A percentile compares a stretch with the other conserved stretches of the same genome.
Conservation (phyloP, 495 filamentous ascomycete species). For the Pyrenopolyporus hunteri region DNA sequence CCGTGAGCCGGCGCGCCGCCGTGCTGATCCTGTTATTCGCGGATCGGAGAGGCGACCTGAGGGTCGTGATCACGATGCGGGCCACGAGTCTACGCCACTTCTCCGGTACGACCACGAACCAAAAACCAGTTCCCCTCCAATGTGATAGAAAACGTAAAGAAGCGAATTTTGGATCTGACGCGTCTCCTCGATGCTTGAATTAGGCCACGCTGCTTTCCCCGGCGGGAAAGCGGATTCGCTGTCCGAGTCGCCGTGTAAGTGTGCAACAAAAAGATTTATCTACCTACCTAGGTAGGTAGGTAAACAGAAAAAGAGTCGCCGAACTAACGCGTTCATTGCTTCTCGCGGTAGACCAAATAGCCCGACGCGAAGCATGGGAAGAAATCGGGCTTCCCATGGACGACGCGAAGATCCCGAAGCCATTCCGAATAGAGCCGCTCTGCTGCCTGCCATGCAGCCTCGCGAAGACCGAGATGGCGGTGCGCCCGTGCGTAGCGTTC, state of each 20-base stretch:
- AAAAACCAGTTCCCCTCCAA: not conserved
- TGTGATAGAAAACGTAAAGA: slow-evolving; percentile 44
- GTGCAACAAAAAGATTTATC: not conserved
- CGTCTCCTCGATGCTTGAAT: not conserved
- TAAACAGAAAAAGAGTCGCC: not conserved
- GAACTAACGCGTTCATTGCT: slow-evolving; percentile 58
- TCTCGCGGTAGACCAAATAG: slow-evolving; percentile 71
- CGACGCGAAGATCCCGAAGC: slow-evolving; percentile 64
- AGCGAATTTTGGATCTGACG: slow-evolving; percentile 14
- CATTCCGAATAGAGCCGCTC: slow-evolving; percentile 82
- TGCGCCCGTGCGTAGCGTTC: slow-evolving; percentile 85
- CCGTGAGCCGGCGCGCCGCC: slow-evolving; percentile 75
- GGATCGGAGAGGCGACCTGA: slow-evolving; percentile 74
- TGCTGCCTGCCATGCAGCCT: slow-evolving; percentile 81
- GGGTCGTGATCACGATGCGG: slow-evolving; percentile 86
- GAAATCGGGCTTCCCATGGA: slow-evolving; percentile 85
- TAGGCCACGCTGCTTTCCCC: slow-evolving; percentile 86
- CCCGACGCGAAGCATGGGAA: slow-evolving; percentile 85
- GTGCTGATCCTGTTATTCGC: slow-evolving; percentile 87
- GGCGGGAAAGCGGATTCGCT: slow-evolving; percentile 68
- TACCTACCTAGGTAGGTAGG: not conserved
- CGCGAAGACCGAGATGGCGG: slow-evolving; percentile 79
- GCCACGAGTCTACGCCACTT: slow-evolving; percentile 73
- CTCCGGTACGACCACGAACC: slow-evolving; percentile 44
- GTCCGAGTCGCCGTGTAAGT: slow-evolving; percentile 56